These are phyloP conservation scores for Pleurotus giganteus DNA, from an alignment of 768 basidiomycete genomes.

Conservation along the genomic window DNA sequence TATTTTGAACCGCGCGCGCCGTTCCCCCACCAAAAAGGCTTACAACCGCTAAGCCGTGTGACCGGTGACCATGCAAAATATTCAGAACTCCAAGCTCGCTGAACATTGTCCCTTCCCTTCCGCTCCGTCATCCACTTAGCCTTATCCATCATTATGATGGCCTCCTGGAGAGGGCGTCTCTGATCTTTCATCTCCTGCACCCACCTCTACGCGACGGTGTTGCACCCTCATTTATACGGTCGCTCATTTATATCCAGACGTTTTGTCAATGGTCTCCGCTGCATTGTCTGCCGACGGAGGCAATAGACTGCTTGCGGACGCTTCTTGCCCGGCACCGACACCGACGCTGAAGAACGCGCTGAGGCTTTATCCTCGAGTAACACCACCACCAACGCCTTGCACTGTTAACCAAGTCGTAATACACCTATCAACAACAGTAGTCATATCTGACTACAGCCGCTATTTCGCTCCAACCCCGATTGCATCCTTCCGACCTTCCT, in stretches of 20 bases:
- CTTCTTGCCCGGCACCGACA: conserved; percentile 11
- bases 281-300: not conserved
- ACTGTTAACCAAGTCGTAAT: conserved; percentile 44
- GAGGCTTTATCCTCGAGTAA: conserved; percentile 29
- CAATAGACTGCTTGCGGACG: conserved; percentile 3
- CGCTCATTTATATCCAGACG: not conserved
- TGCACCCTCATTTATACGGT: conserved; percentile 7
- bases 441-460: conserved; percentile 44
- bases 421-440: conserved; percentile 45
- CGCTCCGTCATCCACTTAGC: conserved; percentile 18
- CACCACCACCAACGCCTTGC: conserved; percentile 32
- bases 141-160: conserved; percentile 27
- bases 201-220: conserved; percentile 9
- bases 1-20: conserved; percentile 4
- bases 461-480: conserved; percentile 42
- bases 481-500: conserved; percentile 44
- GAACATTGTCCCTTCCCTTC: conserved; percentile 16
- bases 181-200: conserved; percentile 18
- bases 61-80: conserved; percentile 11
- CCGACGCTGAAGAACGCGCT: conserved; percentile 18
- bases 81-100: conserved; percentile 12
- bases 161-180: conserved; percentile 28
- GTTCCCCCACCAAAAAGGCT: conserved; percentile 6
- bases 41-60: conserved; percentile 13
- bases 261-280: not conserved